phyloP scores from a whole-genome alignment of 2,329 filamentous ascomycete genomes.

The Verticillium dahliae region DNA sequence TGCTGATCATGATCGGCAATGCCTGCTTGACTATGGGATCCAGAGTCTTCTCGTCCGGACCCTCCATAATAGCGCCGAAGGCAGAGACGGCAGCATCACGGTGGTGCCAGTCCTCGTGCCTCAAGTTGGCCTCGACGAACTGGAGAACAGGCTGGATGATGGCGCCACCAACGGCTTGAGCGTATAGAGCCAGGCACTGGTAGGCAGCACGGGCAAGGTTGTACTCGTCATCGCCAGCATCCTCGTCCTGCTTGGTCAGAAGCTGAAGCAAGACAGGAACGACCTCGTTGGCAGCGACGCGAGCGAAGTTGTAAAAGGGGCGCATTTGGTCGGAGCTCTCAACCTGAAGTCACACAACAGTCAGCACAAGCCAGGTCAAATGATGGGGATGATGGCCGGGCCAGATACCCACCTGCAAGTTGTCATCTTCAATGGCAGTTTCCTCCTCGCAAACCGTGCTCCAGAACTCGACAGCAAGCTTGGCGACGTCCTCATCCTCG shows the following conservation, averaged over 20 bases:
- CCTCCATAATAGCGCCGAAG: constrained; percentile 98
- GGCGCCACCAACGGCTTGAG: constrained; percentile 79
- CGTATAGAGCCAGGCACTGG: constrained; percentile 91
- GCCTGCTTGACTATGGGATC: constrained; percentile 95
- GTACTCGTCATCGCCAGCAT: constrained; percentile 94
- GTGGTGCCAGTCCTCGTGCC: constrained; percentile 87
- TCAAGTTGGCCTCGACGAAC: constrained; percentile 89
- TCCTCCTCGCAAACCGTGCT: constrained; percentile 99
- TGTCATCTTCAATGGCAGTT: constrained; percentile 96
- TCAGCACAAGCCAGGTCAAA: constrained; percentile 7
- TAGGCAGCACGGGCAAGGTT: constrained; percentile 93
- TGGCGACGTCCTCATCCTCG: constrained; percentile 94
- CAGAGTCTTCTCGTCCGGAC: constrained; percentile 84
- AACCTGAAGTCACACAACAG: constrained; percentile 25
- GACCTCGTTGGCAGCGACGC: constrained; percentile 88
- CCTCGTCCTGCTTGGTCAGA: constrained; percentile 95
- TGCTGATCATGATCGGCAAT: constrained; percentile 78
- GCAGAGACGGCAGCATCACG: constrained; percentile 94
- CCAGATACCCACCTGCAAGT: constrained; percentile 56
- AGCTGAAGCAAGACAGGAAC: constrained; percentile 84
- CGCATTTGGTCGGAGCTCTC: constrained; percentile 80
- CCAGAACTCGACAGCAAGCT: constrained; percentile 98
- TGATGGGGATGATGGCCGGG: constrained; percentile 3
- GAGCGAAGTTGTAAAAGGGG: constrained; percentile 92
- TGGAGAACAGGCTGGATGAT: constrained; percentile 81